Conservation (phyloP, 2,329 filamentous ascomycete genomes). For the Byssothecium circinans region DNA sequence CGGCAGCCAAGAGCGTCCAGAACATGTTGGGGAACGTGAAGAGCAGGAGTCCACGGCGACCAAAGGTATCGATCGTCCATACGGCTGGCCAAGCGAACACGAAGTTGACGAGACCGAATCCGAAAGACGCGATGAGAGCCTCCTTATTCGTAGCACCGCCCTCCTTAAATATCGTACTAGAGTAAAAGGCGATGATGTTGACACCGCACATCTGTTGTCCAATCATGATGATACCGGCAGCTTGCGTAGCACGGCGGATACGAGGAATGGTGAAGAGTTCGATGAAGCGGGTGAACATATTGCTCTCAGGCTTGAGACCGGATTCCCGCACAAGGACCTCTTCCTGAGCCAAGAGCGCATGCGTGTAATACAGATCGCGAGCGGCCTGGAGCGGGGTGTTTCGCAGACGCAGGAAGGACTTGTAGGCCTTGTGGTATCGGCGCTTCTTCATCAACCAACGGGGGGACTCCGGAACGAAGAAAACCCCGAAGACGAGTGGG, state of each 20-base stretch:
- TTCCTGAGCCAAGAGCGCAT: slow-evolving; percentile 42
- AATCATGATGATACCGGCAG: slow-evolving; percentile 78
- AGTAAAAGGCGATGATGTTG: slow-evolving; percentile 56
- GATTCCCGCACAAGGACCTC: slow-evolving; percentile 36
- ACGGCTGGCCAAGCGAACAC: slow-evolving; percentile 46
- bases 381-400: slow-evolving; percentile 46
- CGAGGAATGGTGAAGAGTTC: slow-evolving; percentile 70
- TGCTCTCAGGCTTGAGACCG: slow-evolving; percentile 38
- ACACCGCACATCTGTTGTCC: slow-evolving; percentile 62
- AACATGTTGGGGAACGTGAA: slow-evolving; percentile 50
- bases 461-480: slow-evolving; percentile 47
- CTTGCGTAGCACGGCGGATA: slow-evolving; percentile 71
- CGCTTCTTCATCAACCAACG: slow-evolving; percentile 48
- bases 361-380: slow-evolving; percentile 48
- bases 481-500: slow-evolving; percentile 44
- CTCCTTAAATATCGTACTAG: slow-evolving; percentile 52
- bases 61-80: slow-evolving; percentile 43
- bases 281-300: slow-evolving; percentile 47
- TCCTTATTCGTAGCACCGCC: slow-evolving; percentile 48
- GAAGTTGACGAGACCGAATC: slow-evolving; percentile 58
- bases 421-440: slow-evolving; percentile 43
- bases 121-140: slow-evolving; percentile 58
- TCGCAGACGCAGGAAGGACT: slow-evolving; percentile 44
- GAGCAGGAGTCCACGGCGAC: slow-evolving; percentile 30
- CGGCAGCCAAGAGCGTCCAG: slow-evolving; percentile 29